Evolutionary conservation across 106 monocot genomes (phyloP).

Genomic region (Gastrodia elata): DNA sequence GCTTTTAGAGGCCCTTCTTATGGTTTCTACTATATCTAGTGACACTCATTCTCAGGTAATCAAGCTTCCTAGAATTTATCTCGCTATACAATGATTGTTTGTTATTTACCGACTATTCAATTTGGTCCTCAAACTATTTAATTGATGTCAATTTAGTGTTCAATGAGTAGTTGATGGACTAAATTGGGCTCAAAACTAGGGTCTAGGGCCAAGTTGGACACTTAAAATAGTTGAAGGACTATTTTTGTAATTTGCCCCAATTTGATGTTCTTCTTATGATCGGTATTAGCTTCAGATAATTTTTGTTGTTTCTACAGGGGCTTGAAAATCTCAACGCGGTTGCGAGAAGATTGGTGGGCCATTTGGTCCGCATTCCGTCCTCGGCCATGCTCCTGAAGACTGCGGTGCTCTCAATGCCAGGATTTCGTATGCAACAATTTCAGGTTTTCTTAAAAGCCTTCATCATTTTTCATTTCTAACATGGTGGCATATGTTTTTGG

Average conservation of each 20-base stretch:
- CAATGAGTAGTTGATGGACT: too few species aligned
- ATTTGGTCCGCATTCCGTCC: constrained; percentile 74
- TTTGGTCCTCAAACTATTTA: too few species aligned
- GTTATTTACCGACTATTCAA: too few species aligned
- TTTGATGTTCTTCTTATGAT: too few species aligned
- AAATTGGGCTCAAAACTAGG: too few species aligned
- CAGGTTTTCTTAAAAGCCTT: constrained; percentile 39
- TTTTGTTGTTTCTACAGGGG: constrained; percentile 56
- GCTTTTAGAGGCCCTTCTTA: constrained; percentile 65
- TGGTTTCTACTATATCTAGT: constrained; percentile 43
- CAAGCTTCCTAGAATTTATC: too few species aligned
- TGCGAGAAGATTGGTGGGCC: constrained; percentile 59
- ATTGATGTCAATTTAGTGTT: too few species aligned
- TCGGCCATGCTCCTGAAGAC: constrained; percentile 64
- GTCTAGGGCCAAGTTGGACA: too few species aligned
- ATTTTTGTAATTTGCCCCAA: too few species aligned
- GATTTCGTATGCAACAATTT: constrained; percentile 44
- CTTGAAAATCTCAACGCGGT: constrained; percentile 40
- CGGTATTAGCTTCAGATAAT: too few species aligned
- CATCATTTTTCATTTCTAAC: background rate
- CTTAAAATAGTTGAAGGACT: too few species aligned
- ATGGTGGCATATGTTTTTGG: background rate
- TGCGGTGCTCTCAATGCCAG: constrained; percentile 60
- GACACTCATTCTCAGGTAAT: constrained; percentile 49
- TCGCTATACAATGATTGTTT: too few species aligned